Base-by-base conservation (phyloP, 768 basidiomycete genomes). In the Coprinopsis marcescibilis region DNA sequence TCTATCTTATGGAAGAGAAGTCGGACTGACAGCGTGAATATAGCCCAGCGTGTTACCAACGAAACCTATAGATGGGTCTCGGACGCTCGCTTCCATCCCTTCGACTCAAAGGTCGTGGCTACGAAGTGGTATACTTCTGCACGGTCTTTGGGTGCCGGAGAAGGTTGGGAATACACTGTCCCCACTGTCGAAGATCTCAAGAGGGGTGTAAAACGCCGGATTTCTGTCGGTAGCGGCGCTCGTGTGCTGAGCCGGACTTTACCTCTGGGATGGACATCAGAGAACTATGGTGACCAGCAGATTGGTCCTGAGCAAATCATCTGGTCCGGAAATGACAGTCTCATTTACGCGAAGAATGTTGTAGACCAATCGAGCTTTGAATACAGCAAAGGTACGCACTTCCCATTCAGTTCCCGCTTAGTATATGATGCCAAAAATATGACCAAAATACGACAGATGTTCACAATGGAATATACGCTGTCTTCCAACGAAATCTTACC, bases 81-180 rank as follows among this genome's bases (percentile, higher is more conserved):
- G 21, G 85, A 85, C 47, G 71, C 82, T 4, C 76, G 81, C 36
- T 86, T 83, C 69, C 82, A 88, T 55, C 80, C 83, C 3, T 78
- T 77, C 8, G 81, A 81, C 1, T 54, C 61, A 24, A 79, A 71
- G 52, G 61, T 87, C 14, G 65, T 87, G 44, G 82, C 84, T n/a
- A 86, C 84, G 10, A 87, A 87, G 58, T 85, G 85, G 84, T 86
- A 85, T 52, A 85, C 79, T 20, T 78, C 77, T 4, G 52, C 42
- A 3, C 77, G 85, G 5, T 81, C 79, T 41, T 66, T 86, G 25
- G 82, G 81, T 27, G 83, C 82, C 1, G 83, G 82, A 1, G 85
- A 87, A 67, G 81, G 77, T 33, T 87, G 85, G 85, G 72, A 78
- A 57, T 87, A 81, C 50, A 38, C 61, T 4, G 68, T 83, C 20